Evolutionary conservation across 164 flowering plant species (phyloP), one percentile per base, ranked within the genome.

Genomic region (Vitis cinerea): DNA sequence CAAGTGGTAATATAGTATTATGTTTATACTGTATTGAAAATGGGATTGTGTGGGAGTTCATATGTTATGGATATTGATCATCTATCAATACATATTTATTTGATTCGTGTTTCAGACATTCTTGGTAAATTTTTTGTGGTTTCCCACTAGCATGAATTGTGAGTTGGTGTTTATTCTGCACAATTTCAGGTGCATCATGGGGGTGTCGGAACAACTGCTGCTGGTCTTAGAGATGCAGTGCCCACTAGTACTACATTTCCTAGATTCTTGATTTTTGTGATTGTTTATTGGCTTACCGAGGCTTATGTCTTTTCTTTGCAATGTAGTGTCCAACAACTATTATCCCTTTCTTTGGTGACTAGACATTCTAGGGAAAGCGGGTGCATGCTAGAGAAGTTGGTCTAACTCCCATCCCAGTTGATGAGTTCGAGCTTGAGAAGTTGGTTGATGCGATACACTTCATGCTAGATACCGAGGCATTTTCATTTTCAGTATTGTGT

Each of bases 181-280:
- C 44, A 2, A 9, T 66, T 72, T 59, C 71, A 86, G 90, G 87
- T 87, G 50, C 90, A 87, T 79, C 90, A 87, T 76, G 90, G 90
- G 8, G 90, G 90, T 62, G 90, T 87, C 59, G 90, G 90, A 50
- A 86, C 90, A 64, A 86, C 90, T 51, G 88, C 90, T 77, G 90
- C 90, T 63, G 88, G 90, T 71, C 87, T 87, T 55, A 85, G 82
- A 76, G 90, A 88, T 63, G 90, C 86, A 63, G 90, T 87, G 82
- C 72, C 10, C 63, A 2, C 3, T 50, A 23, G 9, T 14, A 47
- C 51, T 47, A 27, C 50, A 48, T n/a, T 49, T 30, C 48, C 30
- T 5, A 50, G 0, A 17, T 62, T 15, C 68, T 48, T 30, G 37
- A 52, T 48, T 59, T 10, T 15, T 59, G 61, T 50, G 30, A 31